Conservation (phyloP, 2,329 filamentous ascomycete genomes). For the Cladosporium sp. region DNA sequence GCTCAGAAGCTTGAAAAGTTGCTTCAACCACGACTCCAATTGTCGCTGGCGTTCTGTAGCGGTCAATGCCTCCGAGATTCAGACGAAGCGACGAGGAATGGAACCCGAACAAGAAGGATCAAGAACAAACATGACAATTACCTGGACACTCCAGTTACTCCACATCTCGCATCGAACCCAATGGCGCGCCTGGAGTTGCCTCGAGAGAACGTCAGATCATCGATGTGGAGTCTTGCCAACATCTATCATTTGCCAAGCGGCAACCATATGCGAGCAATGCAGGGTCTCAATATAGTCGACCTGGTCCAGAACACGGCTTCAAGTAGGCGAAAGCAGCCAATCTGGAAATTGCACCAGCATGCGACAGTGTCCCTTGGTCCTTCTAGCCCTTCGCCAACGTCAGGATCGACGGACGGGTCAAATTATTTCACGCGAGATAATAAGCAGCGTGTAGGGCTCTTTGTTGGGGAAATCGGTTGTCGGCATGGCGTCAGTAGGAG, state of each 20-base stretch:
- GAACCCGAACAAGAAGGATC: background rate
- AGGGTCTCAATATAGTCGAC: background rate
- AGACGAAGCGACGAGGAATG: background rate
- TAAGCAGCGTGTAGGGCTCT: background rate
- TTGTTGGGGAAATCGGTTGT: constrained; percentile 1
- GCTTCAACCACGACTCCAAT: background rate
- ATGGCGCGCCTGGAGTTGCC: background rate
- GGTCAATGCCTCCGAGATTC: background rate
- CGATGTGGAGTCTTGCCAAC: background rate
- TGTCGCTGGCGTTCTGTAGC: background rate
- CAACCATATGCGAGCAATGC: background rate
- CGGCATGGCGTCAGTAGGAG: background rate
- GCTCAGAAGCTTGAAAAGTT: background rate
- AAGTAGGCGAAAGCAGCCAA: background rate
- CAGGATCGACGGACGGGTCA: background rate
- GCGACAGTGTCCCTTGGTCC: background rate
- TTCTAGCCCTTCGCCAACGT: background rate
- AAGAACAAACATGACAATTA: background rate
- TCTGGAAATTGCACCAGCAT: background rate
- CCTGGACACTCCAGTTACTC: background rate
- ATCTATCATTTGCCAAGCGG: background rate
- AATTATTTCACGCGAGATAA: background rate
- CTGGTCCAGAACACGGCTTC: background rate
- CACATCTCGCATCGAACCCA: background rate
- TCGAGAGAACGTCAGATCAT: background rate